A percentile compares a stretch with the other conserved stretches of the same genome.
Conservation (phyloP, 495 filamentous ascomycete species). For the Recurvomyces mirabilis region DNA sequence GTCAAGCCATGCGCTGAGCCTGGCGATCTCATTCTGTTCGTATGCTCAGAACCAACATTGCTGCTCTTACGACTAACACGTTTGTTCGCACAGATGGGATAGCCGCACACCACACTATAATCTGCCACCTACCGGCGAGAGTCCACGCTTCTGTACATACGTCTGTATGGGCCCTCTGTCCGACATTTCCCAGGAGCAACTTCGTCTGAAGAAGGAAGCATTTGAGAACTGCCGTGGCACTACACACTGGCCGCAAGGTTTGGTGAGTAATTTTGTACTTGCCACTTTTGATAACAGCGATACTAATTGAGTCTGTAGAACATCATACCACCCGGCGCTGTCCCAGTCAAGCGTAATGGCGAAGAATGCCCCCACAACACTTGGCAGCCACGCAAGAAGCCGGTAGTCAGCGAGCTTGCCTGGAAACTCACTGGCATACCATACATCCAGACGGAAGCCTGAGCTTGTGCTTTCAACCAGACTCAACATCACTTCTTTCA, state of each 20-base stretch:
- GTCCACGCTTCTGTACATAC: constrained; percentile 34
- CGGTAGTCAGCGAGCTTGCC: constrained; percentile 25
- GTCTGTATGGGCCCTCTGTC: constrained; percentile 33
- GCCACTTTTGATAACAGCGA: too few species aligned
- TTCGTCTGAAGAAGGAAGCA: constrained; percentile 28
- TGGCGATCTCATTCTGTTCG: constrained; percentile 33
- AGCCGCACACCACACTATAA: constrained; percentile 35
- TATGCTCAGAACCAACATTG: too few species aligned
- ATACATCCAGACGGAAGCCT: neutral
- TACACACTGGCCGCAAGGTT: constrained; percentile 36
- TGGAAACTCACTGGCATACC: constrained; percentile 28
- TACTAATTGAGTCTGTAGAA: too few species aligned
- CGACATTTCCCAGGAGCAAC: constrained; percentile 26
- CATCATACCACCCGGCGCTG: constrained; percentile 20
- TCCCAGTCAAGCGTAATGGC: constrained; percentile 21
- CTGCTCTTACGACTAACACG: too few species aligned
- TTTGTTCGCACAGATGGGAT: too few species aligned
- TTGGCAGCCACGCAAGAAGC: constrained; percentile 26
- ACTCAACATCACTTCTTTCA: too few species aligned
- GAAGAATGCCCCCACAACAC: constrained; percentile 28
- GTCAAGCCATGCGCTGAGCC: constrained; percentile 32
- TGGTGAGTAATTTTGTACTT: too few species aligned
- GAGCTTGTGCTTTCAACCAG: too few species aligned
- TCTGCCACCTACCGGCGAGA: constrained; percentile 26
- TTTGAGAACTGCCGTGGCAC: constrained; percentile 31